Conservation (phyloP, 306 rosid genomes). For the Astragalus membranaceus region DNA sequence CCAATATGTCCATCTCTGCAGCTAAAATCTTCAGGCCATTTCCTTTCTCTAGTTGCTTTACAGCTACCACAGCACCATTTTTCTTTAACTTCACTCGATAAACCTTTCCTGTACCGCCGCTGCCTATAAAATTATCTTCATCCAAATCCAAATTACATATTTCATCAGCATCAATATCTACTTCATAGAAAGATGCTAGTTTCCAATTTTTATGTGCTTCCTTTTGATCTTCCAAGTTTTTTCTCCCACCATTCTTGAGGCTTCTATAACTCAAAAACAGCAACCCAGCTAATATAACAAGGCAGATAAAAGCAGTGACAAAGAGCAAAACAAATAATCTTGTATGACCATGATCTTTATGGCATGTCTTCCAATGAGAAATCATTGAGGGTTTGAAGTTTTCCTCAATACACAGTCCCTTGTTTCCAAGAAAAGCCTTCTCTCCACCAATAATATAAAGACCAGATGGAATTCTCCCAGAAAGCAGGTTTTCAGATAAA, state of each 20-base stretch:
- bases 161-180: conserved; percentile 70
- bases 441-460: conserved; percentile 68
- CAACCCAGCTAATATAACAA: conserved; percentile 39
- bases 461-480: conserved; percentile 63
- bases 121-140: conserved; percentile 74
- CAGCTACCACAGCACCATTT: conserved; percentile 57
- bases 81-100: conserved; percentile 65
- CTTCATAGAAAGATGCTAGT: conserved; percentile 63
- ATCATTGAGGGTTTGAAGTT: conserved; percentile 22
- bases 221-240: conserved; percentile 25
- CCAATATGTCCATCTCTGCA: conserved; percentile 88
- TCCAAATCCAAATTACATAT: conserved; percentile 60
- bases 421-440: conserved; percentile 62
- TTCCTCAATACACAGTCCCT: conserved; percentile 62
- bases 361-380: conserved; percentile 49
- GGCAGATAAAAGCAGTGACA: conserved; percentile 35
- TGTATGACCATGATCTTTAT: conserved; percentile 24
- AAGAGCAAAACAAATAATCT: conserved; percentile 38
- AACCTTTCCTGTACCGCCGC: conserved; percentile 87
- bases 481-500: conserved; percentile 65
- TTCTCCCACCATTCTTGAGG: conserved; percentile 36
- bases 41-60: conserved; percentile 68
- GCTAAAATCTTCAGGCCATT: conserved; percentile 58
- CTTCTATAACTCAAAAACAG: conserved; percentile 43
- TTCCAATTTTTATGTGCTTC: conserved; percentile 58